These are phyloP conservation scores for Phytopythium delawarense DNA, from an alignment of 352 stramenopile genomes.

Conservation along the genomic window DNA sequence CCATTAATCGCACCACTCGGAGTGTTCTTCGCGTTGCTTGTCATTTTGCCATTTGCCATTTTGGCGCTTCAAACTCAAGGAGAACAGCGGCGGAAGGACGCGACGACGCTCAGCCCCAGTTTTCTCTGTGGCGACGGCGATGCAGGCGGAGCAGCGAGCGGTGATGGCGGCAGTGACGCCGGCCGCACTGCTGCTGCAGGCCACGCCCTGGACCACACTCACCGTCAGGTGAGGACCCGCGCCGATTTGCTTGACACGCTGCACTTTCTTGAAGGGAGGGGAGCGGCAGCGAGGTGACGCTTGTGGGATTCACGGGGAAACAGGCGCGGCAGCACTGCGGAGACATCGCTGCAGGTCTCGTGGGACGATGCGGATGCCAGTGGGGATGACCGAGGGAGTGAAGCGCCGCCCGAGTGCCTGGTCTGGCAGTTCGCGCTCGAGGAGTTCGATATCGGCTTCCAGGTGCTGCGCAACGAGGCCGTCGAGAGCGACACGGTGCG, in stretches of 20 bases:
- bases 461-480: slow-evolving; percentile 41
- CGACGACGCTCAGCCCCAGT: background rate
- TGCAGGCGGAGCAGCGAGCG: background rate
- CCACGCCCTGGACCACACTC: slow-evolving; percentile 40
- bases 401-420: slow-evolving; percentile 27
- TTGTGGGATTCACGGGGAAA: background rate
- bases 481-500: slow-evolving; percentile 30
- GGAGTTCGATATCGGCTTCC: slow-evolving; percentile 59
- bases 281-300: background rate
- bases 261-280: background rate
- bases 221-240: slow-evolving; percentile 27
- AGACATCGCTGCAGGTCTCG: slow-evolving; percentile 35
- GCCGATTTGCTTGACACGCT: background rate
- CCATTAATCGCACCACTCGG: background rate
- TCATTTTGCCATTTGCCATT: slow-evolving; percentile 2
- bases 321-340: slow-evolving; percentile 44
- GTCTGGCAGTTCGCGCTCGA: slow-evolving; percentile 65
- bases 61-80: background rate
- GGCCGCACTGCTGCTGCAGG: slow-evolving; percentile 50
- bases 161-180: slow-evolving; percentile 22
- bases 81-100: background rate
- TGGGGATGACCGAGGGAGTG: slow-evolving; percentile 7
- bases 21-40: slow-evolving; percentile 3
- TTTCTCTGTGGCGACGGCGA: background rate
- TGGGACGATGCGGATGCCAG: slow-evolving; percentile 7